phyloP scores from a whole-genome alignment of 2,329 filamentous ascomycete species.

The Aschersonia sp. region DNA sequence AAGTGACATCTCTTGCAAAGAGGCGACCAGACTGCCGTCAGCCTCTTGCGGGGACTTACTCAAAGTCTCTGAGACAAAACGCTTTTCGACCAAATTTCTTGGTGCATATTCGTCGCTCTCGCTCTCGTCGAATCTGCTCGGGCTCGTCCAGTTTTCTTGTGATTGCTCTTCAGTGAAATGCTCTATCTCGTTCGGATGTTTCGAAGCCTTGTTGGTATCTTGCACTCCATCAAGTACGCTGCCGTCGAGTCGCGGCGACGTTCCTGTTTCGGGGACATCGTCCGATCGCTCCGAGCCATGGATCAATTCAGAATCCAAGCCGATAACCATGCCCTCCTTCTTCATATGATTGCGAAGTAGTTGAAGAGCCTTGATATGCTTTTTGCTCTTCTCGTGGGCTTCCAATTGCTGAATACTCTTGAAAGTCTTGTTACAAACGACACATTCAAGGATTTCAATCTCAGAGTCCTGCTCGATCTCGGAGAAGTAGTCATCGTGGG shows the following conservation, averaged over 20 bases:
- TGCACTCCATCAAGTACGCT: too few relatives aligned
- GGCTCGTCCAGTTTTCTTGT: background rate
- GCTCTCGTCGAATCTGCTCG: background rate
- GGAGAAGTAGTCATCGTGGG: constrained; percentile 46
- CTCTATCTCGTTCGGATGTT: too few relatives aligned
- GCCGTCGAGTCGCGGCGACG: too few relatives aligned
- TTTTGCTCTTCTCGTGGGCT: constrained; percentile 91
- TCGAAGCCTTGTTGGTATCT: too few relatives aligned
- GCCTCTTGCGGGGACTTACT: background rate
- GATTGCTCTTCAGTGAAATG: background rate
- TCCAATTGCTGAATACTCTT: constrained; percentile 86
- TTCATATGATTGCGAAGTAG: constrained; percentile 71
- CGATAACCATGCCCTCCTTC: constrained; percentile 54
- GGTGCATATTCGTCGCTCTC: constrained; percentile 31
- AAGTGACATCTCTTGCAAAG: constrained; percentile 11
- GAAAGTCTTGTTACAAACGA: constrained; percentile 66
- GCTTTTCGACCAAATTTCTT: constrained; percentile 25
- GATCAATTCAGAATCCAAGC: constrained; percentile 18
- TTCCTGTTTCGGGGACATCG: background rate
- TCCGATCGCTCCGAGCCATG: background rate
- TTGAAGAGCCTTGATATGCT: constrained; percentile 77
- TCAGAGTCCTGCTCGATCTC: constrained; percentile 39
- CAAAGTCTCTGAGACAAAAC: constrained; percentile 13
- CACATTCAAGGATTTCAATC: constrained; percentile 54
- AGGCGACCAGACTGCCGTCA: constrained; percentile 6